Evolutionary conservation across 2,329 filamentous ascomycete genomes (phyloP).

Genomic region (Fusarium metavorans): DNA sequence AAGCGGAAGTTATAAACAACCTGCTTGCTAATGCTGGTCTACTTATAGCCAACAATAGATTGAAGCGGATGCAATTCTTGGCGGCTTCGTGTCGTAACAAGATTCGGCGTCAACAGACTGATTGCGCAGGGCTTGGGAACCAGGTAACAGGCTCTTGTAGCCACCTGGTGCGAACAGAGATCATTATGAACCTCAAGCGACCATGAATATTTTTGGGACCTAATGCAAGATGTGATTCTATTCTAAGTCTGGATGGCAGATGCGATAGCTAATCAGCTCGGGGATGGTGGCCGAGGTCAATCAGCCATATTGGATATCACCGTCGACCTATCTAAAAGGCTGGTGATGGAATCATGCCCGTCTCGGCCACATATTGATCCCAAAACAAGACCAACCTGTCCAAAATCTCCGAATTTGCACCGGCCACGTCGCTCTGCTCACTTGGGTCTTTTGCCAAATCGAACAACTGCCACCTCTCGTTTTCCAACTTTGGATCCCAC

Average conservation of each 20-base stretch:
- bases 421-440: constrained; percentile 4
- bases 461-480: constrained; percentile 17
- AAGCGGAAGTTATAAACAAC: background rate
- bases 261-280: background rate
- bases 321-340: background rate
- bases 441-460: constrained; percentile 10
- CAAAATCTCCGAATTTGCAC: constrained; percentile 7
- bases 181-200: background rate
- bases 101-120: too few species aligned
- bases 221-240: background rate
- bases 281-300: background rate
- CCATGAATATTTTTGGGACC: background rate
- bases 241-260: background rate
- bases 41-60: background rate
- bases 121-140: background rate
- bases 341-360: background rate
- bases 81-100: background rate
- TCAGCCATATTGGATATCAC: background rate
- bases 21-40: background rate
- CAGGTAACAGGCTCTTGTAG: background rate
- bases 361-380: background rate
- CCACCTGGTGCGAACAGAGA: background rate
- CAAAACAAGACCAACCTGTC: background rate
- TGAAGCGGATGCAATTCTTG: background rate
- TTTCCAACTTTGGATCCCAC: background rate